These are phyloP conservation scores for Xylaria sp. DNA, from an alignment of 2,329 filamentous ascomycete species.

Conservation along the genomic window DNA sequence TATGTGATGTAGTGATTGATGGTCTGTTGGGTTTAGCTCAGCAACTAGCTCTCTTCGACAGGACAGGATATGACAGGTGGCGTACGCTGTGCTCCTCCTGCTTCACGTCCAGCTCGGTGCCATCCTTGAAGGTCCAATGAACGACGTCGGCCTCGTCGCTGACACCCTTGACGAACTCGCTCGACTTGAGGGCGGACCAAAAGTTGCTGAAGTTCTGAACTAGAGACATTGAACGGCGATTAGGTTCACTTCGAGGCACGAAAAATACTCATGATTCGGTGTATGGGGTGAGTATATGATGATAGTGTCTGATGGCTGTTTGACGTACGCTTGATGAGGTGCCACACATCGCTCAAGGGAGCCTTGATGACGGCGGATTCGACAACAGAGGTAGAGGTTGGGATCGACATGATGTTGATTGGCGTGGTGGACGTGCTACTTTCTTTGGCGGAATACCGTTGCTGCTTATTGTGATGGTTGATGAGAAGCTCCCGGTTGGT, in stretches of 20 bases:
- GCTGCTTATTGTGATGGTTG: neutral
- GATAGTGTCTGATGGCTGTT: neutral
- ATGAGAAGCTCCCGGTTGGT: neutral
- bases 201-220: slow-evolving; percentile 74
- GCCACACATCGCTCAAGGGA: slow-evolving; percentile 74
- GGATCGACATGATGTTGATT: slow-evolving; percentile 60
- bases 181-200: slow-evolving; percentile 71
- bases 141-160: slow-evolving; percentile 74
- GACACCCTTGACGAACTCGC: slow-evolving; percentile 71
- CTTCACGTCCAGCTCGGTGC: slow-evolving; percentile 75
- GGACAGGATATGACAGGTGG: slow-evolving; percentile 24
- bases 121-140: slow-evolving; percentile 78
- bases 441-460: neutral
- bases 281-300: neutral
- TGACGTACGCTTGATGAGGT: slow-evolving; percentile 71
- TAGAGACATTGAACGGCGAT: slow-evolving; percentile 21
- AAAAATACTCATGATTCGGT: neutral
- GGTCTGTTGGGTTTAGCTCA: slow-evolving; percentile 55
- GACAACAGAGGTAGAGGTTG: slow-evolving; percentile 73
- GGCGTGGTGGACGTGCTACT: neutral
- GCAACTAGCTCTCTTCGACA: neutral
- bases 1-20: slow-evolving; percentile 83
- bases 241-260: neutral
- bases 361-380: slow-evolving; percentile 76
- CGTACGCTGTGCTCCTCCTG: slow-evolving; percentile 78